Evolutionary conservation across 2,329 filamentous ascomycete species (phyloP).

Genomic region (Sporothrix inflata): DNA sequence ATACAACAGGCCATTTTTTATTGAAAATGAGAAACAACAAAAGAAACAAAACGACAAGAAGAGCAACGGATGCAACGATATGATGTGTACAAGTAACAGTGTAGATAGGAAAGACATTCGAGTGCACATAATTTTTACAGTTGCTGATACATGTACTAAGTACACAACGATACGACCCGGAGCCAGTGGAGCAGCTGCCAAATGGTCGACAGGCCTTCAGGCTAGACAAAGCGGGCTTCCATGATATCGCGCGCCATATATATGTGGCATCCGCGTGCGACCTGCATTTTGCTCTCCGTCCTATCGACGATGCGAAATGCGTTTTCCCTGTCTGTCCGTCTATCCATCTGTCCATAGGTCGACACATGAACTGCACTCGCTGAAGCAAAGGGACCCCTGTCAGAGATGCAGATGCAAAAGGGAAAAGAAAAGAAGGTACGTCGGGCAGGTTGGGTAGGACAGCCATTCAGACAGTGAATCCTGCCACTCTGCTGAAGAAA

Average conservation of each 20-base stretch:
- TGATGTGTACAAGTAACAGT: neutral
- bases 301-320: neutral
- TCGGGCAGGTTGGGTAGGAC: neutral
- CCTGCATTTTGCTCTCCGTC: neutral
- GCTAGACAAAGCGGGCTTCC: neutral
- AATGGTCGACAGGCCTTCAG: neutral
- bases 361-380: neutral
- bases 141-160: neutral
- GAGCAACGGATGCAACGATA: neutral
- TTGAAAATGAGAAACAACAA: neutral
- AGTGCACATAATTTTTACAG: neutral
- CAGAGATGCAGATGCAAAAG: neutral
- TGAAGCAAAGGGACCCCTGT: neutral
- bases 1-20: neutral
- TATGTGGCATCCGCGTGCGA: conserved; percentile 14
- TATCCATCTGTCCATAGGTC: neutral
- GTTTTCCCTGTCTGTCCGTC: neutral
- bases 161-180: neutral
- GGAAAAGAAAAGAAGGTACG: too few species aligned
- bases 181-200: conserved; percentile 4
- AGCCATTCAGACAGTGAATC: neutral
- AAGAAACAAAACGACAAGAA: neutral
- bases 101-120: neutral
- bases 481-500: neutral
- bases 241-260: neutral